phyloP scores from a whole-genome alignment of 2,329 filamentous ascomycete species.

The Lasiodiplodia hormozganensis region DNA sequence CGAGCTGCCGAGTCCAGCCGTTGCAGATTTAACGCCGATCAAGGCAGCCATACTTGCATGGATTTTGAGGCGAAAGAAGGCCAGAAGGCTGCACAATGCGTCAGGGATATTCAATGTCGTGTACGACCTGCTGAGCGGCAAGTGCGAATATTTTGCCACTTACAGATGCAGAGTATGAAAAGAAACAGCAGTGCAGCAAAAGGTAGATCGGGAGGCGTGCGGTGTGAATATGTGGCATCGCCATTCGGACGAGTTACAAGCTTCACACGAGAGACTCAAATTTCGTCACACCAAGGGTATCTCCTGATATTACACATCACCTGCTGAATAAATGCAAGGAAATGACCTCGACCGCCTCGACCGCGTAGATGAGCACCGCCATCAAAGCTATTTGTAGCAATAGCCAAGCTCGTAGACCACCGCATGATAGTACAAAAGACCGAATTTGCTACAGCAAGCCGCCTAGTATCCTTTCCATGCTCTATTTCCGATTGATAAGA shows the following conservation, averaged over 20 bases:
- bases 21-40: background rate
- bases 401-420: no score
- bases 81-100: background rate
- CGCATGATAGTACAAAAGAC: background rate
- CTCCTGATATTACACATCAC: background rate
- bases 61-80: background rate
- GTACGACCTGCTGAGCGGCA: no score
- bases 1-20: background rate
- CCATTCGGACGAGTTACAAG: background rate
- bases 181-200: background rate
- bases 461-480: background rate
- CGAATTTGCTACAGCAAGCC: background rate
- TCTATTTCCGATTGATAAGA: conserved; percentile 67
- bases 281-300: background rate
- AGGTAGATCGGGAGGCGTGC: background rate
- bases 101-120: no score
- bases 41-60: background rate
- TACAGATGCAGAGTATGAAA: background rate
- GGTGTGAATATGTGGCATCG: background rate
- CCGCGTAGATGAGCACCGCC: background rate
- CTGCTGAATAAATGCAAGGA: background rate
- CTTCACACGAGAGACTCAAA: background rate
- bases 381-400: background rate
- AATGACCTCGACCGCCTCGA: background rate
- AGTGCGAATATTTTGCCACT: no score